Evolutionary conservation across 169 alveolate species (phyloP).

Genomic region (Eimeria necatrix): DNA sequence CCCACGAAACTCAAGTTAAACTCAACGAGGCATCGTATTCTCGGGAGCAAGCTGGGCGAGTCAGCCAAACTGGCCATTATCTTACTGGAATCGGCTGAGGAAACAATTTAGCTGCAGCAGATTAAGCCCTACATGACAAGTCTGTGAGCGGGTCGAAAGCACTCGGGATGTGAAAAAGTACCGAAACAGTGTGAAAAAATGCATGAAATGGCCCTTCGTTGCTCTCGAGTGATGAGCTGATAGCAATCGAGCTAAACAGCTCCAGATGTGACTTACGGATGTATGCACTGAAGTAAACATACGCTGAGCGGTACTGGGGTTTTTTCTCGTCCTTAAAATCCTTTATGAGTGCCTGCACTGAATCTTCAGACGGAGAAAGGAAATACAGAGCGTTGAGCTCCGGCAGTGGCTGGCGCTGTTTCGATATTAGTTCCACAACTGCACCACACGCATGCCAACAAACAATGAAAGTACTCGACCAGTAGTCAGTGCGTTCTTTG

Average conservation of each 20-base stretch:
- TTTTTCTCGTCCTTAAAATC: conserved; percentile 75
- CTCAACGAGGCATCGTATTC: conserved; percentile 78
- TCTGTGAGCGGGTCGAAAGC: background rate
- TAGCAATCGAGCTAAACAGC: no score
- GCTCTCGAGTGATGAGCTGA: no score
- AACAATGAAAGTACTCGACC: background rate
- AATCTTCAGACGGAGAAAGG: conserved; percentile 71
- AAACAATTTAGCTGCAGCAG: background rate
- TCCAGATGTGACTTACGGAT: conserved; percentile 45
- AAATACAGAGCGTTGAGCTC: conserved; percentile 81
- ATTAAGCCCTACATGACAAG: background rate
- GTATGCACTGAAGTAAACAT: conserved; percentile 71
- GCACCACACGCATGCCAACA: background rate
- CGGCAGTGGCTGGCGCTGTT: conserved; percentile 82
- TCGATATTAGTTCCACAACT: conserved; percentile 78
- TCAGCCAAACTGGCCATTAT: conserved; percentile 63
- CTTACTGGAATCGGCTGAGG: conserved; percentile 52
- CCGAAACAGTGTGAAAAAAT: background rate
- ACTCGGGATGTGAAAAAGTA: background rate
- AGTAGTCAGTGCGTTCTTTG: no score
- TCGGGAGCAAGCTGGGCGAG: conserved; percentile 70
- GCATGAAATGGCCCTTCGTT: background rate
- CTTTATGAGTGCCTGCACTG: conserved; percentile 60
- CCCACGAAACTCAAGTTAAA: conserved; percentile 80
- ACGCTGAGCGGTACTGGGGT: conserved; percentile 79